phyloP scores from a whole-genome alignment of 768 basidiomycete species.

The Obba rivulosa region DNA sequence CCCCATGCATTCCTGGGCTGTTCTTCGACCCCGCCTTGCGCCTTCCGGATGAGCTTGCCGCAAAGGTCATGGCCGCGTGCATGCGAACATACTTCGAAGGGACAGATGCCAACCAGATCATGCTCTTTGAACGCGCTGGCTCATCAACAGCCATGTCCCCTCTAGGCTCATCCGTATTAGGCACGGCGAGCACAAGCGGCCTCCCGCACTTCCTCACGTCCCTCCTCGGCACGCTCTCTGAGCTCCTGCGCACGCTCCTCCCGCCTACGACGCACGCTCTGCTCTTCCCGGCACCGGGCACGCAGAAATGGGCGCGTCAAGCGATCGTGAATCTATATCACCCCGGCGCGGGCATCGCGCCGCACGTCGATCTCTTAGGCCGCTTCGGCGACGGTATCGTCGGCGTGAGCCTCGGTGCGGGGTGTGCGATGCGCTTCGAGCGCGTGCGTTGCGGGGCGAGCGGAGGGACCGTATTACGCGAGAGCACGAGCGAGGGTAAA shows the following conservation, averaged over 20 bases:
- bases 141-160: slow-evolving; percentile 1
- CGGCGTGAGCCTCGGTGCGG: slow-evolving; percentile 76
- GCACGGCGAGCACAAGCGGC: slow-evolving; percentile 26
- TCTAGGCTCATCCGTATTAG: slow-evolving; percentile 5
- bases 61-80: slow-evolving; percentile 45
- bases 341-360: slow-evolving; percentile 84
- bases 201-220: slow-evolving; percentile 52
- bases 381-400: slow-evolving; percentile 90
- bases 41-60: slow-evolving; percentile 47
- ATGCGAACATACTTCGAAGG: slow-evolving; percentile 50
- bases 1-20: slow-evolving; percentile 61
- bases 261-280: slow-evolving; percentile 45
- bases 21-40: slow-evolving; percentile 50
- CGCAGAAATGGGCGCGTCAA: slow-evolving; percentile 56
- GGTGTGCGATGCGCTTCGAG: slow-evolving; percentile 75
- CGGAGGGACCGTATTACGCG: no score
- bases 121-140: slow-evolving; percentile 68
- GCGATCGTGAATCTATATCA: slow-evolving; percentile 87
- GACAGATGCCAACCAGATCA: slow-evolving; percentile 65
- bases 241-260: slow-evolving; percentile 43
- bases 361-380: slow-evolving; percentile 80
- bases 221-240: slow-evolving; percentile 48
- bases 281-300: slow-evolving; percentile 48
- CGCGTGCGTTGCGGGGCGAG: slow-evolving; percentile 13
- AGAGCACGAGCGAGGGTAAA: no score